These are phyloP conservation scores for Eucalyptus pumila DNA, from an alignment of 345 rosid genomes.

Conservation along the genomic window DNA sequence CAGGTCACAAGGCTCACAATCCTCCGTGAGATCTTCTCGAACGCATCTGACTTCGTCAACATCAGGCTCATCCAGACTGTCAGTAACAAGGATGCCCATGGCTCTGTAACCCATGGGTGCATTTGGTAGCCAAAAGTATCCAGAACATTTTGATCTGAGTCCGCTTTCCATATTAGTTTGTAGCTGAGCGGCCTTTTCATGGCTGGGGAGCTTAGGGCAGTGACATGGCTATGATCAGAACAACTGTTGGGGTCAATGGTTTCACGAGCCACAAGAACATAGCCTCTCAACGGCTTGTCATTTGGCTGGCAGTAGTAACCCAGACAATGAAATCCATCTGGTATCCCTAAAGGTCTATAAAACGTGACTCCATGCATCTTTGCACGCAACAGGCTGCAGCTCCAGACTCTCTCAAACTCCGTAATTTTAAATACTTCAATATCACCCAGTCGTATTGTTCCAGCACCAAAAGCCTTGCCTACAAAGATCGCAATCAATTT, in stretches of 20 bases:
- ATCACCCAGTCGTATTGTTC: constrained; percentile 57
- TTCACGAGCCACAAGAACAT: constrained; percentile 52
- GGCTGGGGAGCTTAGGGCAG: constrained; percentile 10
- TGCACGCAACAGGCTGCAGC: constrained; percentile 25
- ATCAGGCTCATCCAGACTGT: constrained; percentile 31
- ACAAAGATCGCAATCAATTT: constrained; percentile 1
- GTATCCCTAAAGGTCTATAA: constrained; percentile 61
- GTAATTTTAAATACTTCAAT: constrained; percentile 50
- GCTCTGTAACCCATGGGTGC: constrained; percentile 77
- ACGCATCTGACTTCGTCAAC: constrained; percentile 63
- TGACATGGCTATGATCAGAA: neutral
- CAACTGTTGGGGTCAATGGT: neutral
- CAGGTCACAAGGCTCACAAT: constrained; percentile 48
- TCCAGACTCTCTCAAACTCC: constrained; percentile 53
- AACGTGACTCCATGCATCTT: constrained; percentile 38
- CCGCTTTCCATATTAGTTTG: constrained; percentile 38
- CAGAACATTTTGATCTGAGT: constrained; percentile 16
- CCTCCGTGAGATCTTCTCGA: constrained; percentile 71
- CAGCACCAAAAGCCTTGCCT: constrained; percentile 69
- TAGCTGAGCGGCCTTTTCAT: constrained; percentile 48
- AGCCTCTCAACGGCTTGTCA: constrained; percentile 55
- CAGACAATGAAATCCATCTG: constrained; percentile 55
- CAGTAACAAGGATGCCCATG: constrained; percentile 66
- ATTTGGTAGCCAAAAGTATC: constrained; percentile 81
- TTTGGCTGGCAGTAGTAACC: constrained; percentile 73